A percentile compares a stretch with the other conserved stretches of the same genome.
Conservation (phyloP, 148 eudicot genomes). For the Arctostaphylos glauca region DNA sequence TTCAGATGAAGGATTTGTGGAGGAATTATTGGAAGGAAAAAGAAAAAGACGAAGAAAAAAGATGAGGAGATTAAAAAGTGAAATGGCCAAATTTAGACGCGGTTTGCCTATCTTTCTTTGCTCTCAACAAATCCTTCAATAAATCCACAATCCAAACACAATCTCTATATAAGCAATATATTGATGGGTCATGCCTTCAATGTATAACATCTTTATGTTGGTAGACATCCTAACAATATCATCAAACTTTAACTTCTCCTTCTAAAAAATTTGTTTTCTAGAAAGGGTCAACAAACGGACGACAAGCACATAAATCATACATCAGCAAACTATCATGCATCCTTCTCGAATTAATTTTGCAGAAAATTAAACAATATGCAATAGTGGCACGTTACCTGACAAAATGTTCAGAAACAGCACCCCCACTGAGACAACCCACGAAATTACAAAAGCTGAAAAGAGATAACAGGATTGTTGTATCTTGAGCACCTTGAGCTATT, state of each 20-base stretch:
- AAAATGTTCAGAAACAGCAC: conserved; percentile 74
- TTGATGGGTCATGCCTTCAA: neutral
- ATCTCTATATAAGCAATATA: neutral
- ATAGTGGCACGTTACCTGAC: conserved; percentile 48
- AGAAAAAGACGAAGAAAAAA: neutral
- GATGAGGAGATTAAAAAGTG: neutral
- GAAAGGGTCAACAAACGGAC: neutral
- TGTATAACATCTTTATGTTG: neutral
- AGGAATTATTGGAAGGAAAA: neutral
- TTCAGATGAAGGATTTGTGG: neutral
- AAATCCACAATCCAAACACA: neutral
- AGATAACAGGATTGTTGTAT: conserved; percentile 63
- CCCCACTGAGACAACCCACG: conserved; percentile 81
- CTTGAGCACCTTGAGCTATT: conserved; percentile 61
- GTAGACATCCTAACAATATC: neutral
- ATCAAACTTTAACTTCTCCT: neutral
- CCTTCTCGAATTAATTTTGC: neutral
- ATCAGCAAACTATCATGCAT: neutral
- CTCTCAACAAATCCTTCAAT: neutral
- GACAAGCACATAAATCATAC: neutral
- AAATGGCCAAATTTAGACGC: neutral
- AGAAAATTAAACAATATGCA: neutral
- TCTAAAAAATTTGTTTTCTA: neutral
- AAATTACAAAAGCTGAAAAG: conserved; percentile 82
- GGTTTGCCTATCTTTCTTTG: neutral